Conservation (phyloP, 495 filamentous ascomycete species). For the Lasiosphaeriaceae sp. region DNA sequence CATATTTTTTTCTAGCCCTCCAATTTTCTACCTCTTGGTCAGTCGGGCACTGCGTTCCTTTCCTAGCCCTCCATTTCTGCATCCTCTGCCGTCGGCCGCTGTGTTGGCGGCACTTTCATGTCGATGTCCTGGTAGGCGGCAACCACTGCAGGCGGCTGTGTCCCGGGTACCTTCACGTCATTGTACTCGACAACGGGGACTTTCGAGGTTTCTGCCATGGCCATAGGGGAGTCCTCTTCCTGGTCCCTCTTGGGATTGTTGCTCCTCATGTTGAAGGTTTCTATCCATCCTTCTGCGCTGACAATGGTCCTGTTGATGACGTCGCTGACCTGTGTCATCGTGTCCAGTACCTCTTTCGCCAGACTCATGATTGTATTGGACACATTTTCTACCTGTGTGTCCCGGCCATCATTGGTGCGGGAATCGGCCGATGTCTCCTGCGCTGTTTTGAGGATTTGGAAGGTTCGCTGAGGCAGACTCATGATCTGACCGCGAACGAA, state of each 20-base stretch:
- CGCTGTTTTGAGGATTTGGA: too few relatives aligned
- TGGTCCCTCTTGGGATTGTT: not conserved
- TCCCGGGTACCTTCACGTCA: not conserved
- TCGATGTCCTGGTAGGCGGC: not conserved
- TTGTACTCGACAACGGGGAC: too few relatives aligned
- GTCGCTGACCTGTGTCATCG: conserved; percentile 78
- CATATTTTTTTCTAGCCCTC: too few relatives aligned
- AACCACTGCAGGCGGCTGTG: not conserved
- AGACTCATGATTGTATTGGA: conserved; percentile 74
- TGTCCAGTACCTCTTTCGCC: conserved; percentile 82
- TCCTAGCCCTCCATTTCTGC: too few relatives aligned
- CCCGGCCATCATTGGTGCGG: conserved; percentile 28
- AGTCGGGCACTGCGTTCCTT: too few relatives aligned
- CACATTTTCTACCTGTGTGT: conserved; percentile 38
- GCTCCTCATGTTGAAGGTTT: conserved; percentile 59
- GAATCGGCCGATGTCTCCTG: too few relatives aligned
- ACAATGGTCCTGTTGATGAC: conserved; percentile 80
- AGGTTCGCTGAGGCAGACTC: conserved; percentile 69
- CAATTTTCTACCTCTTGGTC: too few relatives aligned
- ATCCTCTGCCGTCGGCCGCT: too few relatives aligned
- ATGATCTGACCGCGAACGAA: conserved; percentile 76
- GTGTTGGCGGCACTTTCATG: not conserved
- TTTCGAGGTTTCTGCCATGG: too few relatives aligned
- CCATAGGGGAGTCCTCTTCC: too few relatives aligned
- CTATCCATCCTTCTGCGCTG: conserved; percentile 84